These are phyloP conservation scores for Candolleomyces aberdarensis DNA, from an alignment of 768 basidiomycete genomes.

Conservation along the genomic window DNA sequence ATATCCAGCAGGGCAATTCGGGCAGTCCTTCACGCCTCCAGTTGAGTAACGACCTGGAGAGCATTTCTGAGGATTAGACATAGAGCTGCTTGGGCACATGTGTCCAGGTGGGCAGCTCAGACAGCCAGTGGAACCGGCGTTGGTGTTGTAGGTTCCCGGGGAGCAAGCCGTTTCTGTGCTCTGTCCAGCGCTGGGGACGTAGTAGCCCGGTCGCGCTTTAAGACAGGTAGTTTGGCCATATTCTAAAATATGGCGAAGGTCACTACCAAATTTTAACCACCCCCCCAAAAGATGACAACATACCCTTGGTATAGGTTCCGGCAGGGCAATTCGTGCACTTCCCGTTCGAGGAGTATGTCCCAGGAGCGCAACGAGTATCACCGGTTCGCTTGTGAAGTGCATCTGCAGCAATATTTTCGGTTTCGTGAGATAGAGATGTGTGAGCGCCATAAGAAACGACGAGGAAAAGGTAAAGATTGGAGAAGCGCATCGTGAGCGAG, in stretches of 20 bases:
- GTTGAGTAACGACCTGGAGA: conserved; percentile 24
- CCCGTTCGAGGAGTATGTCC: conserved; percentile 17
- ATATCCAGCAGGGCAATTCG: conserved; percentile 19
- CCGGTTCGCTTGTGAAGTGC: background rate
- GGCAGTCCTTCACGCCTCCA: conserved; percentile 17
- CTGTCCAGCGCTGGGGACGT: conserved; percentile 14
- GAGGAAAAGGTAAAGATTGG: background rate
- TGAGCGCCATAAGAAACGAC: background rate
- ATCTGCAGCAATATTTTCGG: background rate
- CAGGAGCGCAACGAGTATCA: conserved; percentile 15
- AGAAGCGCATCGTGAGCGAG: background rate
- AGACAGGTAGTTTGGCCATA: conserved; percentile 12
- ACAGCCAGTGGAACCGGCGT: conserved; percentile 9
- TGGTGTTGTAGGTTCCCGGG: conserved; percentile 10
- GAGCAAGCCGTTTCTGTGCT: conserved; percentile 19
- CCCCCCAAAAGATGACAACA: background rate
- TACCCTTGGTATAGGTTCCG: conserved; percentile 19
- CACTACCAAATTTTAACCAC: background rate
- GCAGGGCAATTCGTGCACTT: conserved; percentile 17
- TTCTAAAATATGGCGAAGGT: conserved; percentile 8
- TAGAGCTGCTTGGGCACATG: conserved; percentile 19
- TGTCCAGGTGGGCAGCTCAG: conserved; percentile 15
- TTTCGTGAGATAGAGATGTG: background rate
- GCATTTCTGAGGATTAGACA: conserved; percentile 19
- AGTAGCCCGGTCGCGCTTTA: conserved; percentile 19